A percentile compares a stretch with the other conserved stretches of the same genome.
Conservation (phyloP, 2,329 filamentous ascomycete genomes). For the Chaetothyriales sp. region DNA sequence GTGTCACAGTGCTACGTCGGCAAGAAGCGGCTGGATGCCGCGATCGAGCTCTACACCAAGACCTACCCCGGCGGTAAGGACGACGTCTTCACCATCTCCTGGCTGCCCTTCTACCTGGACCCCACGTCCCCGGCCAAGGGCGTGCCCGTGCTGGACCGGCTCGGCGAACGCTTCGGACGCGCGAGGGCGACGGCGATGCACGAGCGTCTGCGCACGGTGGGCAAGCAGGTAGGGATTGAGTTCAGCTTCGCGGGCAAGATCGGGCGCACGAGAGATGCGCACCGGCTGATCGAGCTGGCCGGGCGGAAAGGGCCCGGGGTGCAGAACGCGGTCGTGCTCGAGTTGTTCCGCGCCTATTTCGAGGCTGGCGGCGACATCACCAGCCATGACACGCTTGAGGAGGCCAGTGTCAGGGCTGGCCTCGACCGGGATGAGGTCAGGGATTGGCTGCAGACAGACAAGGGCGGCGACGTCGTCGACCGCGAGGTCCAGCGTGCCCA, state of each 20-base stretch:
- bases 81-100: conserved; percentile 59
- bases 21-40: conserved; percentile 56
- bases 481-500: conserved; percentile 37
- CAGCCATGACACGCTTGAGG: conserved; percentile 35
- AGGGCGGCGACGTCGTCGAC: conserved; percentile 44
- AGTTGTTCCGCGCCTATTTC: conserved; percentile 52
- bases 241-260: conserved; percentile 58
- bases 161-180: neutral
- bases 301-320: neutral
- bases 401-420: conserved; percentile 40
- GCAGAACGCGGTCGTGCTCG: conserved; percentile 44
- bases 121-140: conserved; percentile 42
- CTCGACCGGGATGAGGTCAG: conserved; percentile 26
- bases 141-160: too few relatives aligned
- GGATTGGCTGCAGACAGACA: conserved; percentile 38
- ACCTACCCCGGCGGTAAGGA: conserved; percentile 37
- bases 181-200: neutral
- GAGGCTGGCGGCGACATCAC: conserved; percentile 52
- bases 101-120: conserved; percentile 70
- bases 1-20: conserved; percentile 52
- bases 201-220: neutral
- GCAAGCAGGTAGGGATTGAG: conserved; percentile 45
- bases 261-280: conserved; percentile 65
- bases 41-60: conserved; percentile 51
- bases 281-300: conserved; percentile 49